A percentile compares a stretch with the other conserved stretches of the same genome.
These are phyloP conservation scores for Nicotiana tabacum DNA, from an alignment of 257 asterid genomes.

Conservation along the genomic window DNA sequence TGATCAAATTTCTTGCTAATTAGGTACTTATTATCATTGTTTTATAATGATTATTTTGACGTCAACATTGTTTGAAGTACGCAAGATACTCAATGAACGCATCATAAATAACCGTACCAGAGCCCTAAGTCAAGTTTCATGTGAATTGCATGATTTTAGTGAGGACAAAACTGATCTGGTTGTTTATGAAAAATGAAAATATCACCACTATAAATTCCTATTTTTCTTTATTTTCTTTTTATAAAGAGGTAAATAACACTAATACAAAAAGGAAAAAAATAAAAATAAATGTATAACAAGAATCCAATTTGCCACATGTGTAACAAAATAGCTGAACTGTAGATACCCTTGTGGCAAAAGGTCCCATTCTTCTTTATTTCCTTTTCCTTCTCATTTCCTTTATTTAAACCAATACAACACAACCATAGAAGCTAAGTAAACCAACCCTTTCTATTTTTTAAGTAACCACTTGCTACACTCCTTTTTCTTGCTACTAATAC, in stretches of 20 bases:
- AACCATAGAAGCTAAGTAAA: neutral
- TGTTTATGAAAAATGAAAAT: neutral
- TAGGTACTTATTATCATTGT: neutral
- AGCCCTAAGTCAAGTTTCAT: conserved; percentile 11
- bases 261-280: neutral
- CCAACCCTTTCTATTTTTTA: conserved; percentile 16
- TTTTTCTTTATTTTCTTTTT: neutral
- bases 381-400: conserved; percentile 12
- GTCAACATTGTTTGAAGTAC: neutral
- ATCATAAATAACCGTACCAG: conserved; percentile 13
- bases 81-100: neutral
- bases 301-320: conserved; percentile 15
- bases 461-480: conserved; percentile 15
- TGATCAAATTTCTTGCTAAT: neutral
- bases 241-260: neutral
- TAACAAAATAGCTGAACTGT: conserved; percentile 20
- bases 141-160: neutral
- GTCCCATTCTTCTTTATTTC: conserved; percentile 22
- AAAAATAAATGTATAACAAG: neutral
- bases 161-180: neutral
- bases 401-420: conserved; percentile 18
- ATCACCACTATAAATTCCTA: neutral
- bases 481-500: conserved; percentile 25
- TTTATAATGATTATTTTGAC: neutral
- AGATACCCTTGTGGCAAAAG: conserved; percentile 16